phyloP scores from a whole-genome alignment of 495 filamentous ascomycete genomes.

The Talaromyces trachyspermus region DNA sequence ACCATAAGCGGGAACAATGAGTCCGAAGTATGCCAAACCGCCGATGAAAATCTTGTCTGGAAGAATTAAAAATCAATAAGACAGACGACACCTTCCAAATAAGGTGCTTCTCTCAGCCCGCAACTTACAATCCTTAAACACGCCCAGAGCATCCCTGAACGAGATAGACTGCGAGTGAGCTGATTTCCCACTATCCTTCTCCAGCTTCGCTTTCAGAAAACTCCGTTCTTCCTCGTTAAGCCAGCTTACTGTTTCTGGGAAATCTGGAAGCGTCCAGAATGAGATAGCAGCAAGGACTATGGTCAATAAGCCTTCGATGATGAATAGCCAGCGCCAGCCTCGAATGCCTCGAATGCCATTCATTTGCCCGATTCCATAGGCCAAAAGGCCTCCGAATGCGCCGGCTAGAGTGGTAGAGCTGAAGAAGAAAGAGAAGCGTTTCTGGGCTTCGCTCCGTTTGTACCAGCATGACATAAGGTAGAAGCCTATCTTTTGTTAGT shows the following conservation, averaged over 20 bases:
- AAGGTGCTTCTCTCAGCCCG: too few relatives aligned
- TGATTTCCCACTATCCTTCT: constrained; percentile 69
- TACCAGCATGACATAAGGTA: constrained; percentile 90
- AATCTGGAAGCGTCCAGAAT: constrained; percentile 76
- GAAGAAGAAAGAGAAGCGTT: constrained; percentile 88
- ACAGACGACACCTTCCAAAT: constrained; percentile 13
- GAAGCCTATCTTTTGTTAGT: constrained; percentile 44
- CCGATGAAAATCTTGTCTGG: constrained; percentile 62
- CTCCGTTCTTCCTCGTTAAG: constrained; percentile 66
- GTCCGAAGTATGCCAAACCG: constrained; percentile 75
- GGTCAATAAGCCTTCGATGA: constrained; percentile 69
- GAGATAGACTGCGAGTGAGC: constrained; percentile 60
- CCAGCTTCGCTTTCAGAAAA: constrained; percentile 67
- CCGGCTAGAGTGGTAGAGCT: constrained; percentile 72
- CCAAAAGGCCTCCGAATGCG: constrained; percentile 79
- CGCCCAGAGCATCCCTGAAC: constrained; percentile 52
- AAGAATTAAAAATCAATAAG: constrained; percentile 6
- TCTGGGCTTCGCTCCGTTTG: constrained; percentile 75
- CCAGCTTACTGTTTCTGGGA: constrained; percentile 53
- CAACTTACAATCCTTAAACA: constrained; percentile 67
- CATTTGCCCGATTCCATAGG: constrained; percentile 77
- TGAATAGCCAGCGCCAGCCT: constrained; percentile 83
- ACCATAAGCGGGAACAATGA: constrained; percentile 83
- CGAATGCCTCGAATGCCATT: constrained; percentile 52
- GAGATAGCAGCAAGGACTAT: constrained; percentile 61